Evolutionary conservation across 108 stramenopile genomes (phyloP).

Genomic region (Conticribra guillardii): DNA sequence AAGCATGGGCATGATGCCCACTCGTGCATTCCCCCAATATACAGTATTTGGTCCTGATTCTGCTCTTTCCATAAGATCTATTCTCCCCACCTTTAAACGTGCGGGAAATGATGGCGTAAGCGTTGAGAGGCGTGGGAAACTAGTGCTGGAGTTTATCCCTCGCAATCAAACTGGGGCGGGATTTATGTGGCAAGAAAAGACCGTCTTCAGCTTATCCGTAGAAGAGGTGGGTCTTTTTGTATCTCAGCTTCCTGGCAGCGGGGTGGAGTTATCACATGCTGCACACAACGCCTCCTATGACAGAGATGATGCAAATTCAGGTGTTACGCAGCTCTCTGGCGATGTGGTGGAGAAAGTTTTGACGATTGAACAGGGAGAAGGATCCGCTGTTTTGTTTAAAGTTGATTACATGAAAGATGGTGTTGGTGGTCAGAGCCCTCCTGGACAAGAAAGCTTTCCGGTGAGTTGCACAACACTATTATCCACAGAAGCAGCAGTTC

Average conservation of each 20-base stretch:
- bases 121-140: conserved; percentile 52
- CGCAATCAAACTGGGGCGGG: conserved; percentile 33
- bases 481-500: too few relatives aligned
- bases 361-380: conserved; percentile 57
- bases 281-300: conserved; percentile 13
- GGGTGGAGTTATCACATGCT: conserved; percentile 51
- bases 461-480: too few relatives aligned
- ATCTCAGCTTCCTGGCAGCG: conserved; percentile 48
- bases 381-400: conserved; percentile 47
- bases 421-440: conserved; percentile 52
- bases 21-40: conserved; percentile 63
- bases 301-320: conserved; percentile 4
- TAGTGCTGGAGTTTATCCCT: conserved; percentile 61
- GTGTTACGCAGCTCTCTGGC: conserved; percentile 24
- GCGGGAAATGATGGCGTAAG: conserved; percentile 31
- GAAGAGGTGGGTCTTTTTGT: conserved; percentile 64
- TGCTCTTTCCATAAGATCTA: conserved; percentile 53
- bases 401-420: conserved; percentile 60
- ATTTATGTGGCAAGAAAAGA: conserved; percentile 39
- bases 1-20: conserved; percentile 25
- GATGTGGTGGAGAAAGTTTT: conserved; percentile 62
- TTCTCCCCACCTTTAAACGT: conserved; percentile 57
- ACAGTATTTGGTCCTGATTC: conserved; percentile 50
- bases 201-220: conserved; percentile 50
- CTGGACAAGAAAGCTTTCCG: conserved; percentile 13